phyloP scores from a whole-genome alignment of 495 filamentous ascomycete genomes.

The Opeltia flavorubescens region DNA sequence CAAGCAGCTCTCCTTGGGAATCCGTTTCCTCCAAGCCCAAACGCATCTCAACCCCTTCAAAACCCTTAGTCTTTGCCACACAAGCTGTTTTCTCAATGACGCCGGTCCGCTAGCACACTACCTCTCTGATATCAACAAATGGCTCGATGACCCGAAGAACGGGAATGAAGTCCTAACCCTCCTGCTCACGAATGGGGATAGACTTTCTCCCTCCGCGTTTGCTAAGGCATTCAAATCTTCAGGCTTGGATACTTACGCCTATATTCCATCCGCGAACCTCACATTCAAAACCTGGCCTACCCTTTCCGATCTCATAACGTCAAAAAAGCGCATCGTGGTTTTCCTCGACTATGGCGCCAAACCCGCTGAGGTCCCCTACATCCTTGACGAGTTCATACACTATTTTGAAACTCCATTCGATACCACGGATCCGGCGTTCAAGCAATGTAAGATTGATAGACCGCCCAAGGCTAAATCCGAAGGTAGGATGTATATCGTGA shows the following conservation, averaged over 20 bases:
- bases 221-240: constrained; percentile 37
- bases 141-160: constrained; percentile 46
- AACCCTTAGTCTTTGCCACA: constrained; percentile 52
- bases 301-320: constrained; percentile 41
- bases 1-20: constrained; percentile 50
- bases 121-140: constrained; percentile 42
- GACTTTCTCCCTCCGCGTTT: constrained; percentile 32
- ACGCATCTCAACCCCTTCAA: constrained; percentile 38
- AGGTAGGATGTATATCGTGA: constrained; percentile 40
- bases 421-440: constrained; percentile 33
- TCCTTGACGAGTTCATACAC: constrained; percentile 53
- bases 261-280: constrained; percentile 37
- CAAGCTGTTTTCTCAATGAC: constrained; percentile 47
- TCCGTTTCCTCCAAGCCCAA: constrained; percentile 57
- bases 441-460: constrained; percentile 45
- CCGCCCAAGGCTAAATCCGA: constrained; percentile 22
- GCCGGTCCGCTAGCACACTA: constrained; percentile 44
- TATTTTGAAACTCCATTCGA: constrained; percentile 61
- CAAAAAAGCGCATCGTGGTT: constrained; percentile 44
- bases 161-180: constrained; percentile 57
- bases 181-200: constrained; percentile 54
- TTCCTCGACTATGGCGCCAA: constrained; percentile 45
- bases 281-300: constrained; percentile 46
- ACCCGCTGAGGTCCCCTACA: constrained; percentile 36
- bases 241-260: constrained; percentile 46